Evolutionary conservation across 1,284 basidiomycete species (phyloP).

Genomic region (Tranzscheliella williamsii): DNA sequence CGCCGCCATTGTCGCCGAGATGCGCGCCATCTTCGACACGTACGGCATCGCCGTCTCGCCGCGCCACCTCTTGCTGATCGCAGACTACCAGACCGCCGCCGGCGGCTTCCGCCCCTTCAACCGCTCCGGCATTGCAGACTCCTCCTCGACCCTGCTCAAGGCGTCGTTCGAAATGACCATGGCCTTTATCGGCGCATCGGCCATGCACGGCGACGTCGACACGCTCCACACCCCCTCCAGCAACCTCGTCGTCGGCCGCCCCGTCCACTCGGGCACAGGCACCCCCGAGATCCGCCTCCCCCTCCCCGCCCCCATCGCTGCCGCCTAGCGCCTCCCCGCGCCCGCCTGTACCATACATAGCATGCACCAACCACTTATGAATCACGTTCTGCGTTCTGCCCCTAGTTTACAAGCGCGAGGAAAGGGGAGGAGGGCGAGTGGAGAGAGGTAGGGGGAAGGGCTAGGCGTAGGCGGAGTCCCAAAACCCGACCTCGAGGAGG

Average conservation of each 20-base stretch:
- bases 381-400: no score
- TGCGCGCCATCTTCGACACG: constrained; percentile 85
- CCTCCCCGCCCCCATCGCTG: constrained; percentile 20
- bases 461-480: no score
- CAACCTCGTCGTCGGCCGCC: constrained; percentile 75
- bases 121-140: constrained; percentile 86
- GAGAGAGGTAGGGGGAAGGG: no score
- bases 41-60: constrained; percentile 96
- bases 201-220: constrained; percentile 91
- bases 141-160: constrained; percentile 90
- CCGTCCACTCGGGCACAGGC: constrained; percentile 53
- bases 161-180: constrained; percentile 97
- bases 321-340: no score
- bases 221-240: constrained; percentile 84
- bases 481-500: not conserved
- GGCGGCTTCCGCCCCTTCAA: constrained; percentile 98
- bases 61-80: constrained; percentile 93
- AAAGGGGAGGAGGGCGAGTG: no score
- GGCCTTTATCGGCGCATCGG: constrained; percentile 91
- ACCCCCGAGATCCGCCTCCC: constrained; percentile 46
- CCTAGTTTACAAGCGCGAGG: no score
- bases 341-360: no score
- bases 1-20: constrained; percentile 68
- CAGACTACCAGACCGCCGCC: constrained; percentile 97
- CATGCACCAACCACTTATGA: constrained; percentile 5